Conservation (phyloP, 148 eudicot species). For the Diospyros lotus region DNA sequence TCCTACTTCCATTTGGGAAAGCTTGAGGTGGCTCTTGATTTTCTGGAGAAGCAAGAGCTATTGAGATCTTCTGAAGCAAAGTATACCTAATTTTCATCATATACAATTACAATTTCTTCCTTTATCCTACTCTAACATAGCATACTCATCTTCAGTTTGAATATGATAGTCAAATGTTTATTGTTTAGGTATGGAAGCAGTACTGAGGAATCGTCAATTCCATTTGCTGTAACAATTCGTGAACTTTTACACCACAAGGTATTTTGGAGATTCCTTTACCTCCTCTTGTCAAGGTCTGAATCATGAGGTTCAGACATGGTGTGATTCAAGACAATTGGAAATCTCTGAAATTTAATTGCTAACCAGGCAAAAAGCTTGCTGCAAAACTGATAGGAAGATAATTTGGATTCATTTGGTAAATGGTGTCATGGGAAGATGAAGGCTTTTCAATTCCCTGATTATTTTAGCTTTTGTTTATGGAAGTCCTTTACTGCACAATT, state of each 20-base stretch:
- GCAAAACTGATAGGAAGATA: no score
- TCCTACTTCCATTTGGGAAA: constrained; percentile 73
- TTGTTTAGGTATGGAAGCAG: constrained; percentile 30
- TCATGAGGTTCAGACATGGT: not conserved
- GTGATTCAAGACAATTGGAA: no score
- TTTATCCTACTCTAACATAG: no score
- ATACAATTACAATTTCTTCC: no score
- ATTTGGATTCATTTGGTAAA: no score
- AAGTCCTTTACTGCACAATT: no score
- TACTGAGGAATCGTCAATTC: constrained; percentile 27
- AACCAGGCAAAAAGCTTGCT: no score
- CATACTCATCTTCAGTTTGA: no score
- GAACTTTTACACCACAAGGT: constrained; percentile 65
- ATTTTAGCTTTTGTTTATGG: no score
- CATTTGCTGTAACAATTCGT: constrained; percentile 46
- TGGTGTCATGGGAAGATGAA: no score
- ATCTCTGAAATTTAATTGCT: no score
- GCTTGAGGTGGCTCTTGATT: constrained; percentile 67
- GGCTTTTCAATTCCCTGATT: no score
- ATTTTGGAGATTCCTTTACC: constrained; percentile 10
- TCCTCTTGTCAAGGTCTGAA: not conserved
- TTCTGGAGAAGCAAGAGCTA: constrained; percentile 51
- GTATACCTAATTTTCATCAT: constrained; percentile 21
- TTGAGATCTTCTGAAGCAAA: constrained; percentile 24
- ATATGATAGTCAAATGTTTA: constrained; percentile 9